Conservation (phyloP, 176 grass and related monocot species). For the Panicum miliaceum region DNA sequence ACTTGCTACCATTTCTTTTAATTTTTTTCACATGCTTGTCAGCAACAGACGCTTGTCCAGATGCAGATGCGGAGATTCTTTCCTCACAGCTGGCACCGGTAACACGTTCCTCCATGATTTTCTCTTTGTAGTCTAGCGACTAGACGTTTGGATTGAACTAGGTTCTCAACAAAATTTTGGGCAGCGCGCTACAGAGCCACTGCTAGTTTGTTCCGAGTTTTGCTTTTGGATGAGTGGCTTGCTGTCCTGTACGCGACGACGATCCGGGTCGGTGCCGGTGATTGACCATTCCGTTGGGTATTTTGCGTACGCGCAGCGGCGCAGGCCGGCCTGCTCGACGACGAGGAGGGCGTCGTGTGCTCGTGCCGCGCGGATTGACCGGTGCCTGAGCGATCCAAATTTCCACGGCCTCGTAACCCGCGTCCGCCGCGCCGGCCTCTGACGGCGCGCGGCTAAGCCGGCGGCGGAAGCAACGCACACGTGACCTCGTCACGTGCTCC, state of each 20-base stretch:
- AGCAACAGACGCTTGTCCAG: background rate
- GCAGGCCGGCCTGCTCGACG: too few species aligned
- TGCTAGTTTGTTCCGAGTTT: background rate
- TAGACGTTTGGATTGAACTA: background rate
- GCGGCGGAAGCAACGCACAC: background rate
- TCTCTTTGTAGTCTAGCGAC: too few species aligned
- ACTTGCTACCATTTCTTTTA: too few species aligned
- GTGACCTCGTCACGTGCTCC: too few species aligned
- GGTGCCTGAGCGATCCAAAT: too few species aligned
- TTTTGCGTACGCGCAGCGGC: too few species aligned
- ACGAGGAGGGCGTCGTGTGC: too few species aligned
- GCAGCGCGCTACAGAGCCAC: background rate
- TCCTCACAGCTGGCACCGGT: background rate
- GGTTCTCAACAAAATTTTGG: background rate
- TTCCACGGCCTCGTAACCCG: too few species aligned
- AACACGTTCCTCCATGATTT: background rate
- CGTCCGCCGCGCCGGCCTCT: too few species aligned
- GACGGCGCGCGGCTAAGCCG: too few species aligned
- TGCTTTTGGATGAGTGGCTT: background rate
- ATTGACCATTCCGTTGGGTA: too few species aligned
- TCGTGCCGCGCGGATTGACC: too few species aligned
- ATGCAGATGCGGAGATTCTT: constrained; percentile 12
- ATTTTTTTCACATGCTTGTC: background rate
- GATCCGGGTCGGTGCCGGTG: background rate
- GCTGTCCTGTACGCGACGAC: background rate